Base-by-base conservation (phyloP, 1,284 basidiomycete species). In the Hymenochaete sp. region DNA sequence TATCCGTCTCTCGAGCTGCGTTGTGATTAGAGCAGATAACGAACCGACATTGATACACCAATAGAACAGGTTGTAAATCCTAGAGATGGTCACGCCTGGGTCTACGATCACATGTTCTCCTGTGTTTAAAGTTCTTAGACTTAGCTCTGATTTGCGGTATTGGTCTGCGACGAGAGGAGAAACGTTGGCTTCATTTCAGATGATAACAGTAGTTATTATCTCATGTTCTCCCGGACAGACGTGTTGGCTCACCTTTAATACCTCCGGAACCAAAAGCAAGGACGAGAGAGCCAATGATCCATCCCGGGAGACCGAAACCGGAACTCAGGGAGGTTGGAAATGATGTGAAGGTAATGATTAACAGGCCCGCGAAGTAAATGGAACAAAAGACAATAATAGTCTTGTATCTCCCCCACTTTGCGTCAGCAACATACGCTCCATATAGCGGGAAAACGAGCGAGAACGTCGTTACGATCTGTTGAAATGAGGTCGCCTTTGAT, bases 21-120 rank as follows among this genome's bases (percentile, higher is more conserved):
- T 56, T 3, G 55, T 56, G 3, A 53, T 50, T 26, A 72, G 71
- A 25, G 71, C 69, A 46, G 67, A 68, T 22, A 69, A 62, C 6
- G 75, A 67, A 14, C 76, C 75, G n/a, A 73, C 56, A 59, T 77
- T 78, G 59, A 77, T 70, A 19, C 68, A 67, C 47, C 68, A 69
- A 50, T 73, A 73, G 59, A 73, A 74, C 57, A 64, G 69, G 35
- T 70, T 62, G 55, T 70, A 75, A 49, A 71, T 65, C 47, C 64
- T 66, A 44, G 72, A 63, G 9, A 72, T 64, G 0, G 79, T 82
- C 32, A 78, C 59, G 9, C 69, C 62, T 1, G 79, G 79, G 41
- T 79, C 78, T 36, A 77, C 68, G 55, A 82, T 72, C 42, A 82
- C 75, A n/a, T 67, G 62, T 56, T 80, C 75, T 22, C 79, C 79